Evolutionary conservation across 768 basidiomycete species (phyloP).

Genomic region (Gloeostereum incarnatum): DNA sequence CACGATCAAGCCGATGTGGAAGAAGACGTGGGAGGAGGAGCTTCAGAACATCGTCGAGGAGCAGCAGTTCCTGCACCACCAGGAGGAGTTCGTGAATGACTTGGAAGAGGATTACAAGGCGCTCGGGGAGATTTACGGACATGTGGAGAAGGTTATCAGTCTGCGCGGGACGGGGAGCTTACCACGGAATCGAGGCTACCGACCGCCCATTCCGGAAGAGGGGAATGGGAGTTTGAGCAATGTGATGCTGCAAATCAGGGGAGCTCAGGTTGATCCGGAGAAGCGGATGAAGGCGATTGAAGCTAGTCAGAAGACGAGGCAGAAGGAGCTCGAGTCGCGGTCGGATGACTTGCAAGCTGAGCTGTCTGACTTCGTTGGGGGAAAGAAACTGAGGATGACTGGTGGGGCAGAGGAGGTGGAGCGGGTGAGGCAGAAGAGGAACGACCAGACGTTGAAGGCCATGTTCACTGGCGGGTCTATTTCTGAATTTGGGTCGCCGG

Average conservation of each 20-base stretch:
- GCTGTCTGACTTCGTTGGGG: constrained; percentile 75
- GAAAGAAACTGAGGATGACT: constrained; percentile 90
- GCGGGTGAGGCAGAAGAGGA: constrained; percentile 75
- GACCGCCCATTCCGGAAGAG: constrained; percentile 56
- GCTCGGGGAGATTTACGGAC: constrained; percentile 76
- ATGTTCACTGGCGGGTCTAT: constrained; percentile 56
- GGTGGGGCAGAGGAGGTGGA: constrained; percentile 91
- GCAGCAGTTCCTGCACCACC: constrained; percentile 88
- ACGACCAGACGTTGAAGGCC: constrained; percentile 78
- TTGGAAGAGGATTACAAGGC: constrained; percentile 90
- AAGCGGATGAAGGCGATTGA: constrained; percentile 88
- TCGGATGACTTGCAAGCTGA: constrained; percentile 84
- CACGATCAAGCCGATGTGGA: constrained; percentile 93
- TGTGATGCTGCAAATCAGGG: constrained; percentile 87
- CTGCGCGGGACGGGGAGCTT: constrained; percentile 40
- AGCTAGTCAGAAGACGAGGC: constrained; percentile 71
- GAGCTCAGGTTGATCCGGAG: constrained; percentile 69
- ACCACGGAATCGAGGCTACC: constrained; percentile 39
- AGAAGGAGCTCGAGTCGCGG: constrained; percentile 62
- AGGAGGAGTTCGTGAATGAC: constrained; percentile 85
- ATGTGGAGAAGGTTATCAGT: constrained; percentile 84
- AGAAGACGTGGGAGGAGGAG: constrained; percentile 98
- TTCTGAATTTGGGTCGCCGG: too few species aligned
- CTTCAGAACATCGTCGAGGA: constrained; percentile 95
- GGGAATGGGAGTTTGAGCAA: constrained; percentile 58